Percentiles rank a stretch among this genome's conserved stretches.
Conservation (phyloP, 805 yeast genomes). For the Pichia deserticola region DNA sequence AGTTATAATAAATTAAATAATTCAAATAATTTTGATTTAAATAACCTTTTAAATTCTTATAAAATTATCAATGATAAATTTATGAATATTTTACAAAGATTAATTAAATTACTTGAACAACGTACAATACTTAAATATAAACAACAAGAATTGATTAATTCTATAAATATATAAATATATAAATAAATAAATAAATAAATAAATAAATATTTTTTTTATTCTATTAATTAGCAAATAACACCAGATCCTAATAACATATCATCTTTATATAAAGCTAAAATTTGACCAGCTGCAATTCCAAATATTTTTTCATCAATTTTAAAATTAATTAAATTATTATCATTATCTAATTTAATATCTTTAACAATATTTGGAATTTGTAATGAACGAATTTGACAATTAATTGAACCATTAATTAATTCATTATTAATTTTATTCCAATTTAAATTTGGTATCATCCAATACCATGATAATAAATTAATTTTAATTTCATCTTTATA, state of each 20-base stretch:
- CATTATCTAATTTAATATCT: constrained; percentile 1
- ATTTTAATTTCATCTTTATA: constrained; percentile 39
- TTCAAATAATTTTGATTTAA: neutral
- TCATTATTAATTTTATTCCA: constrained; percentile 3
- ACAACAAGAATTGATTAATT: neutral
- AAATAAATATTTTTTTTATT: neutral
- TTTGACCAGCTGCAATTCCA: constrained; percentile 90
- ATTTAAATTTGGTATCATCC: constrained; percentile 32
- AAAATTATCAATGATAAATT: neutral
- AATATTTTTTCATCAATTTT: constrained; percentile 40
- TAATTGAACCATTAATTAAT: constrained; percentile 20
- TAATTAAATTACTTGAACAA: neutral
- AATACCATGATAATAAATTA: constrained; percentile 33
- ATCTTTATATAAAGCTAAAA: constrained; percentile 61
- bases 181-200: neutral
- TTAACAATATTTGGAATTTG: constrained; percentile 44
- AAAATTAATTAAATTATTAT: constrained; percentile 22
- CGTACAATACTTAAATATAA: neutral
- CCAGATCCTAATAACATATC: constrained; percentile 67
- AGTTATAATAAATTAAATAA: neutral
- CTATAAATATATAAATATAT: neutral
- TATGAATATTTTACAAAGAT: neutral
- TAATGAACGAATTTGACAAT: constrained; percentile 66
- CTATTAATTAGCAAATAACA: constrained; percentile 18
- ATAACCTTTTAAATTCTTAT: neutral